Evolutionary conservation across 257 asterid genomes (phyloP).

Genomic region (Voacanga thouarsii): DNA sequence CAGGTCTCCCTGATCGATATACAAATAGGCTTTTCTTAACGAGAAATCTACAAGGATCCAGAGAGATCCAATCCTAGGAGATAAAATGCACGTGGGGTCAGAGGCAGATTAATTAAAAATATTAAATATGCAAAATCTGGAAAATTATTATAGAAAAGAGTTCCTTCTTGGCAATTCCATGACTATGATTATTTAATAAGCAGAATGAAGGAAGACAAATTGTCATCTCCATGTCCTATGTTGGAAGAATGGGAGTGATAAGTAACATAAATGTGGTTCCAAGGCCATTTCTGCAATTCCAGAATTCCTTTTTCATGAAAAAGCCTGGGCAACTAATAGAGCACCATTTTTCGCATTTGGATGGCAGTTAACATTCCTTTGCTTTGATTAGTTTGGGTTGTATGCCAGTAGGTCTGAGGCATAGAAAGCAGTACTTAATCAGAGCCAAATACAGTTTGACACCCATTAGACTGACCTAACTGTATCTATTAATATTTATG

Average conservation of each 20-base stretch:
- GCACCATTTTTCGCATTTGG: neutral
- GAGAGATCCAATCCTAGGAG: no score
- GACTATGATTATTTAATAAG: neutral
- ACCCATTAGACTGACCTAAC: neutral
- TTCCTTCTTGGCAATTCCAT: neutral
- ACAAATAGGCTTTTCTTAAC: no score
- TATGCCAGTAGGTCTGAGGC: neutral
- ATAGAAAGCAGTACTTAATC: no score
- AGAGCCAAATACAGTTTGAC: no score
- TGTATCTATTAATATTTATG: neutral
- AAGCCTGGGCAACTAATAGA: neutral
- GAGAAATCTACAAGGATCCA: no score
- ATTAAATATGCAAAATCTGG: no score
- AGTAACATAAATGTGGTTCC: neutral
- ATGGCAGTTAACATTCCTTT: neutral
- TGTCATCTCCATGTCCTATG: neutral
- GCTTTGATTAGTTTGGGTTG: neutral
- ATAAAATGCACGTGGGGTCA: no score
- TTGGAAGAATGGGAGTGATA: neutral
- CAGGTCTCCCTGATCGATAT: no score
- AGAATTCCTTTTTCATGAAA: neutral
- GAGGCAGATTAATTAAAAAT: no score
- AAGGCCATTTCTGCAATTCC: neutral
- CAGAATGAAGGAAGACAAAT: neutral
- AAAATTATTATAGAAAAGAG: no score